Evolutionary conservation across 305 asterid genomes (phyloP), one percentile per base, ranked within the genome.

Genomic region (Salvia sclarea): DNA sequence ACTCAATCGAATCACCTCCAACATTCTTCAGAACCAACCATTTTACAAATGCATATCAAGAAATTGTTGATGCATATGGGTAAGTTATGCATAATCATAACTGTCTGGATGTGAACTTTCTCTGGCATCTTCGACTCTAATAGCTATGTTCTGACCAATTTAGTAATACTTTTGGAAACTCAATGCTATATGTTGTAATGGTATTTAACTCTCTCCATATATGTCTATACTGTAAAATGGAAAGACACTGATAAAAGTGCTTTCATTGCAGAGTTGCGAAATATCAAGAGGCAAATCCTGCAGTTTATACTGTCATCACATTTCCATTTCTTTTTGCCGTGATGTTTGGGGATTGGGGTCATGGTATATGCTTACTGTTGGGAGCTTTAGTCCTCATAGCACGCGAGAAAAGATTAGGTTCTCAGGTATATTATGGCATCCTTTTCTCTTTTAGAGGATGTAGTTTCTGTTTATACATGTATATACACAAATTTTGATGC

Each of bases 291-390:
- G 96, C 87, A 74, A 92, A 92, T 75, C 98, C 98, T 70, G 90
- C 97, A 31, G 95, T 92, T 68, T 92, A 85, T 81, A 80, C 97
- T 14, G 67, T 90, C 70, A 78, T 92, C 75, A 92, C 98, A 66
- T 92, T 92, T 82, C 98, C 97, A 17, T 92, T 92, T 85, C 95
- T 92, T 72, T 92, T 92, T 71, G 98, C 98, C 59, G 97, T 92
- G 84, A 92, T 92, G 98, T 92, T 92, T 80, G 98, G 98, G 52
- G 97, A 92, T 79, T 92, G 98, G 98, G 98, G 98, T 79, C 98
- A 92, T 79, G 98, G 98, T 63, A 83, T 88, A 69, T 92, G 98
- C 83, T 75, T 92, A 76, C 86, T 92, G 47, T 76, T 88, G 85
- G 97, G 96, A 76, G 97, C 98, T 66, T 79, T 92, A 60, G 70